Evolutionary conservation across 306 rosid species (phyloP).

Genomic region (Vicia sativa): DNA sequence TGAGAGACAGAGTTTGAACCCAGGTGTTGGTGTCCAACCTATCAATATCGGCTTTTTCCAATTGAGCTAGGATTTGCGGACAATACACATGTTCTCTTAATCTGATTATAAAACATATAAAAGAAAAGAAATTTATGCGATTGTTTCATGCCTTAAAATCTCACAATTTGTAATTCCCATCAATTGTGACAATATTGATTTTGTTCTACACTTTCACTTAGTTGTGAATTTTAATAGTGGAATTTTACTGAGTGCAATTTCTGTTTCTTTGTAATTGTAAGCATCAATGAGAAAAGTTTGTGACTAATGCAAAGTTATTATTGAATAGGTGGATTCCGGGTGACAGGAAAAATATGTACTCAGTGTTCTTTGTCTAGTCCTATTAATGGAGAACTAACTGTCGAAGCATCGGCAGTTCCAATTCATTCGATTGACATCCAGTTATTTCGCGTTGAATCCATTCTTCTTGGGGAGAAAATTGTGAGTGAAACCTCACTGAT

Average conservation of each 20-base stretch:
- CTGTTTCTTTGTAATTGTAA: slow-evolving; percentile 13
- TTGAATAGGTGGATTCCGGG: slow-evolving; percentile 82
- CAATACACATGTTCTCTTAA: background rate
- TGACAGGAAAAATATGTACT: slow-evolving; percentile 82
- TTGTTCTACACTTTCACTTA: too few species aligned
- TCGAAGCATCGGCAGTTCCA: slow-evolving; percentile 89
- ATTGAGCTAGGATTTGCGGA: too few species aligned
- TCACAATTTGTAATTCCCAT: too few species aligned
- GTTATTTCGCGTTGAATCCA: slow-evolving; percentile 81
- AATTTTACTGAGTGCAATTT: too few species aligned
- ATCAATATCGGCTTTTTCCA: too few species aligned
- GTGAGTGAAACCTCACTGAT: slow-evolving; percentile 74
- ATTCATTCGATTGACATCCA: slow-evolving; percentile 76
- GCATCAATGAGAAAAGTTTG: slow-evolving; percentile 14
- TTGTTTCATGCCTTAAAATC: too few species aligned
- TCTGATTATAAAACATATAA: background rate
- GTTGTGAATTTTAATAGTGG: too few species aligned
- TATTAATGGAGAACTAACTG: slow-evolving; percentile 76
- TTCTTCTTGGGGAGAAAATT: slow-evolving; percentile 87
- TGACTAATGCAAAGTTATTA: slow-evolving; percentile 37
- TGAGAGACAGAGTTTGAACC: too few species aligned
- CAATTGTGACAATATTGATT: too few species aligned
- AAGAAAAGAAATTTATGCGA: background rate
- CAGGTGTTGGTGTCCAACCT: too few species aligned
- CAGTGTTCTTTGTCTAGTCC: slow-evolving; percentile 77